A percentile compares a stretch with the other conserved stretches of the same genome.
phyloP scores from a whole-genome alignment of 2,329 filamentous ascomycete genomes.

The Aspergillus japonicus region DNA sequence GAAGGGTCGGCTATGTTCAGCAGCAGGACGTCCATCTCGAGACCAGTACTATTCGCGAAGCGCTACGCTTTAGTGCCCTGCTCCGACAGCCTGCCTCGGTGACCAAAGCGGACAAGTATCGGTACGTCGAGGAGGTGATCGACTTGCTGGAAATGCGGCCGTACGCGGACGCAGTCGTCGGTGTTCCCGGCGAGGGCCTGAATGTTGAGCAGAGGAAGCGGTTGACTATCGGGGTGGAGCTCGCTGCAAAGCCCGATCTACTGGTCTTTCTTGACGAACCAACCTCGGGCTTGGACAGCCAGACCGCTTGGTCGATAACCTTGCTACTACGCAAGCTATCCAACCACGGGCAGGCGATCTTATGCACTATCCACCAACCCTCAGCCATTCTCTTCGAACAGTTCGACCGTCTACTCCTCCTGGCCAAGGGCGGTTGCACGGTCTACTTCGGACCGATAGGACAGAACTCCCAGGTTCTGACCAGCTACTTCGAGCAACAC shows the following conservation, averaged over 20 bases:
- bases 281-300: conserved; percentile 81
- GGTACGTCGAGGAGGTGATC: conserved; percentile 85
- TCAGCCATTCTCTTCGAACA: conserved; percentile 88
- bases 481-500: conserved; percentile 14
- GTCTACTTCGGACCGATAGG: conserved; percentile 18
- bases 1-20: conserved; percentile 58
- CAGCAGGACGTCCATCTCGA: conserved; percentile 86
- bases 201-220: conserved; percentile 66
- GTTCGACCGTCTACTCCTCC: conserved; percentile 63
- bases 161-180: conserved; percentile 84
- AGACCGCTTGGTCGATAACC: conserved; percentile 87
- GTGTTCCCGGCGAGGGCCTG: conserved; percentile 75
- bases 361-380: conserved; percentile 93
- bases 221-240: conserved; percentile 87
- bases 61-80: conserved; percentile 78
- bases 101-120: conserved; percentile 70
- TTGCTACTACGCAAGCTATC: conserved; percentile 82
- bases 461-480: conserved; percentile 7
- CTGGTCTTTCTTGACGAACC: conserved; percentile 90
- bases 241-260: conserved; percentile 83
- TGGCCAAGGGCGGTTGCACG: conserved; percentile 7
- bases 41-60: conserved; percentile 83
- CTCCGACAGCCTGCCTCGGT: conserved; percentile 76
- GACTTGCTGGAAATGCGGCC: conserved; percentile 83
- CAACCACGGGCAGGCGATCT: conserved; percentile 80